Conservation (phyloP, 2,329 filamentous ascomycete genomes). For the Aspergillus sp. region DNA sequence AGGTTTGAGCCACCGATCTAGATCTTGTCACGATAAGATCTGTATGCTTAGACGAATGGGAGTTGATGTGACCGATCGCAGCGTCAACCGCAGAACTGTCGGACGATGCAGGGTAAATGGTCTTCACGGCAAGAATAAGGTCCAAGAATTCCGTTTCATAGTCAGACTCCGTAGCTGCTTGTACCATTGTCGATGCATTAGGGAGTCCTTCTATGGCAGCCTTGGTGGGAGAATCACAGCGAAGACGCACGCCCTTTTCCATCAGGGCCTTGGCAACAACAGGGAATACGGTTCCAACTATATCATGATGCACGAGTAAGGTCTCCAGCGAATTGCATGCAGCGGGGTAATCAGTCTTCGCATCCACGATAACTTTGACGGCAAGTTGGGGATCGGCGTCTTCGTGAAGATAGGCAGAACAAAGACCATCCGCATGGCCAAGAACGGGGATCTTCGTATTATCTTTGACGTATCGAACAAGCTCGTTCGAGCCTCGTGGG, state of each 20-base stretch:
- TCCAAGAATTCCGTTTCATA: constrained; percentile 88
- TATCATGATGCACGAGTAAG: constrained; percentile 74
- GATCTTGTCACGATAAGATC: constrained; percentile 81
- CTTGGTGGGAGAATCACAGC: constrained; percentile 71
- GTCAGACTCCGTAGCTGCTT: constrained; percentile 67
- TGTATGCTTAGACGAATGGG: constrained; percentile 89
- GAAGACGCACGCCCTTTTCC: constrained; percentile 73
- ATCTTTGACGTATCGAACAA: constrained; percentile 85
- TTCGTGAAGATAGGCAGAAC: constrained; percentile 77
- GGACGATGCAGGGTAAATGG: constrained; percentile 50
- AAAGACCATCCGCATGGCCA: constrained; percentile 92
- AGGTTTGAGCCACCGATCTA: constrained; percentile 66
- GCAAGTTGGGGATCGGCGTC: constrained; percentile 73
- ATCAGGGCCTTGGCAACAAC: constrained; percentile 70
- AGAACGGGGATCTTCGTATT: constrained; percentile 93
- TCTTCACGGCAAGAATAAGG: constrained; percentile 78
- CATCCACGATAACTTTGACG: constrained; percentile 75
- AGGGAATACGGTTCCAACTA: constrained; percentile 66
- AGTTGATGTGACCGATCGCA: constrained; percentile 86
- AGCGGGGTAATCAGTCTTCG: constrained; percentile 91
- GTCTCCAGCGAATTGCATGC: constrained; percentile 96
- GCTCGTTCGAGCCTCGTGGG: constrained; percentile 83
- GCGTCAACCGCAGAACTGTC: constrained; percentile 53
- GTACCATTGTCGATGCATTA: constrained; percentile 50
- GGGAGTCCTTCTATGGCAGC: constrained; percentile 55